Evolutionary conservation across 768 basidiomycete genomes (phyloP), one percentile per base, ranked within the genome.

Genomic region (Suillus hirtellus): DNA sequence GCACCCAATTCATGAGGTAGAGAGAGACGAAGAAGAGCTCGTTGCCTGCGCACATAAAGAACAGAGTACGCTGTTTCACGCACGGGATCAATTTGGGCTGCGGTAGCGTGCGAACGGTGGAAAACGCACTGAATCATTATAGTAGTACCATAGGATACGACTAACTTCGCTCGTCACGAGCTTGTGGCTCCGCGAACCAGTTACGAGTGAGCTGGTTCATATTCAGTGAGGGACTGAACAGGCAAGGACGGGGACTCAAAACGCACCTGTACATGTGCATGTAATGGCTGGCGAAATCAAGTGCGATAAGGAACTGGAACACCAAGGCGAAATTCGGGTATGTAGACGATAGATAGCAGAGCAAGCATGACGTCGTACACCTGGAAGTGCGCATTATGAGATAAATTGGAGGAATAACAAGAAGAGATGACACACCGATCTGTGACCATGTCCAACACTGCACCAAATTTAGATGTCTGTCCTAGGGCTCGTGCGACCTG

Each of bases 261-360:
- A 70, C 84, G 60, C 70, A 96, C 96, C 96, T 97, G 76, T 98
- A 97, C 97, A 99, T 99, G 76, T 99, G 97, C 87, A 99, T 98
- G 78, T 99, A 99, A 77, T 99, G 97, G 68, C 94, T 96, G 69
- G 92, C 90, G 75, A 99, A 99, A 75, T 99, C 97, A 63, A 99
- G 86, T 0, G 96, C 87, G 77, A 99, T 99, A 65, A 99, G 86
- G 79, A 93, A 90, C 77, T 97, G 95, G 81, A 99, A 98, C 58
- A 88, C 70, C 40, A 96, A 79, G 3, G 96, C 92, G 66, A 81
- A 93, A n/a, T 77, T 70, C 4, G 95, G 95, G 78, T 98, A 99
- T 59, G 86, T 93, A 11, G 90, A 90, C 19, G 95, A 87, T 40
- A 99, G 86, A 80, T 95, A 98, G 75, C 94, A 96, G 34, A 99